Base-by-base conservation (phyloP, 2,329 filamentous ascomycete genomes). In the Exutisphaerella laricina region DNA sequence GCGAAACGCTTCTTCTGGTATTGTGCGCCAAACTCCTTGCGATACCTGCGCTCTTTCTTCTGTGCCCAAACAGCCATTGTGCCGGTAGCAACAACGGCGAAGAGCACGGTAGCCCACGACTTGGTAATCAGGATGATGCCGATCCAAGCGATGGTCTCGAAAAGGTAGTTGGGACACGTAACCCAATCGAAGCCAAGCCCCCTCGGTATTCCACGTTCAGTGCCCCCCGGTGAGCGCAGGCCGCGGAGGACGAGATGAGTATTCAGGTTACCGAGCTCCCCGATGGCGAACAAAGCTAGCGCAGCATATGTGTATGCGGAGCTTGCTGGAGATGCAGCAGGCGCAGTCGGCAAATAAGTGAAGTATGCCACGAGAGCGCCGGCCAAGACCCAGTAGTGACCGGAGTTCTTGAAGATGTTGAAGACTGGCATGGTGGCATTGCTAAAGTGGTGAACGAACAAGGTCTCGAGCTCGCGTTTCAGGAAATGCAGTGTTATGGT, bases 131-230 rank as follows among this genome's bases (percentile, higher is more conserved):
- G 63, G 55, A 85, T 82, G 42, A 97, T 74, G 18, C 88, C 89
- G 21, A 85, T 57, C 92, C 92, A 98, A 1, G 89, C 80, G 26
- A 94, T 65, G 5, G 85, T 75, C 64, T 98, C 92, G 57, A 94
- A 97, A 72, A 94, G 79, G 72, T 98, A 98, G 71, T 98, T 98
- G 30, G 92, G 92, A 70, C 89, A 94, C 9, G 92, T 98, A 39
- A 98, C 90, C 25, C 86, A 69, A 51, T 72, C 74, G 67, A 96
- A 97, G 21, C 89, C 87, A 45, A 90, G 79, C 18, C 92, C 92
- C 44, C 73, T 73, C 1, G 92, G 92, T 51, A 98, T 94, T 56
- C 88, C 88, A 46, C 90, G 79, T 64, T 94, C 88, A 1, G 85
- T 90, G 53, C 84, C 85, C 43, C 89, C 89, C 0, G 79, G 74